Percentiles rank a stretch among this genome's conserved stretches.
phyloP scores from a whole-genome alignment of 2,329 filamentous ascomycete species.

The Phaeoacremonium minimum region DNA sequence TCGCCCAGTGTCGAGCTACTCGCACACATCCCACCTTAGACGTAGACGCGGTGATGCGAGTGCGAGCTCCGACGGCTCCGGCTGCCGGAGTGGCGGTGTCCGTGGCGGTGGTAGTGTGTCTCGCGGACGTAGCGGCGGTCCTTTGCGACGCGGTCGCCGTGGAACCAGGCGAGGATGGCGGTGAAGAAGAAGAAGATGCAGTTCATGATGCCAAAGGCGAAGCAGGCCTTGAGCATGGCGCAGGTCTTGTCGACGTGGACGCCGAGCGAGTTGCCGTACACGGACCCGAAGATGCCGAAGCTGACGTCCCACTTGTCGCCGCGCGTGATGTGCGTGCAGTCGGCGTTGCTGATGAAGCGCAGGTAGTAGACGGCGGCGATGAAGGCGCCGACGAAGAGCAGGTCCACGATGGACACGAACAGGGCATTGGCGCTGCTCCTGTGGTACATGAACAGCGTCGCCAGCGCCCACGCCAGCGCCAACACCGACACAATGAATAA shows the following conservation, averaged over 20 bases:
- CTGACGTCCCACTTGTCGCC: slow-evolving; percentile 48
- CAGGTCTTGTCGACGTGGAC: slow-evolving; percentile 70
- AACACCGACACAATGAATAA: slow-evolving; percentile 65
- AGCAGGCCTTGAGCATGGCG: slow-evolving; percentile 86
- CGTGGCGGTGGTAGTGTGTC: slow-evolving; percentile 41
- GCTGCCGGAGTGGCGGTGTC: slow-evolving; percentile 35
- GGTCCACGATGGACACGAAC: slow-evolving; percentile 57
- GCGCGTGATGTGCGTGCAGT: slow-evolving; percentile 61
- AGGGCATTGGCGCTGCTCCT: slow-evolving; percentile 55
- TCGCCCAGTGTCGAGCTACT: too few species aligned
- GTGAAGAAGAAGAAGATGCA: slow-evolving; percentile 76
- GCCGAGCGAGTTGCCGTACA: slow-evolving; percentile 44
- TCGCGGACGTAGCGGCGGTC: slow-evolving; percentile 38
- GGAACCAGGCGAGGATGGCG: slow-evolving; percentile 61
- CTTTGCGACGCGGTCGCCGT: slow-evolving; percentile 38
- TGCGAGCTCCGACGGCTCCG: slow-evolving; percentile 34
- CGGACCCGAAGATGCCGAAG: slow-evolving; percentile 59
- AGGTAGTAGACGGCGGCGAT: slow-evolving; percentile 59
- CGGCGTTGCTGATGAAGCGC: slow-evolving; percentile 52
- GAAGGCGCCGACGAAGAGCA: slow-evolving; percentile 58
- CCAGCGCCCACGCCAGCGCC: slow-evolving; percentile 58
- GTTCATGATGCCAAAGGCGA: slow-evolving; percentile 89
- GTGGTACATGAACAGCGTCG: slow-evolving; percentile 64
- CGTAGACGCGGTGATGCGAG: slow-evolving; percentile 48
- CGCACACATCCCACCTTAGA: too few species aligned